Percentiles rank a stretch among this genome's conserved stretches.
phyloP scores from a whole-genome alignment of 2,329 filamentous ascomycete species.

The Arthrinium phaeospermum region DNA sequence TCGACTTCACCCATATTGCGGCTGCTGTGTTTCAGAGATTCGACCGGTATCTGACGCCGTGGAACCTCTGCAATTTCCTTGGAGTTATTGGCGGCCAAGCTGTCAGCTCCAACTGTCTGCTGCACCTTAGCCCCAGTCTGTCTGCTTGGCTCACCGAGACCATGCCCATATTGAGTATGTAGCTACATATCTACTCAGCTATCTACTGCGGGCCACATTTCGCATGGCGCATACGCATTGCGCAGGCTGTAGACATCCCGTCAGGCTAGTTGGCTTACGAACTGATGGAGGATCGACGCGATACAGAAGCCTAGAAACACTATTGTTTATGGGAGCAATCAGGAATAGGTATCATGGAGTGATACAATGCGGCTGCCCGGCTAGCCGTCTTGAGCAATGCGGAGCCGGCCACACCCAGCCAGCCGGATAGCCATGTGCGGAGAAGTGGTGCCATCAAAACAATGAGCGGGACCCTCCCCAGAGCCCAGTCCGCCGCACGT shows the following conservation, averaged over 20 bases:
- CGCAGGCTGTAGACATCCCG: neutral
- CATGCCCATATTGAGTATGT: neutral
- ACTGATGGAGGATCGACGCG: neutral
- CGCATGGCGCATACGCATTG: neutral
- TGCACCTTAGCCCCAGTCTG: neutral
- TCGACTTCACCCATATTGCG: constrained; percentile 5
- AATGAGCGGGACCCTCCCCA: neutral
- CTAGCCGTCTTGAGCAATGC: constrained; percentile 15
- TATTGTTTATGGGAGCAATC: neutral
- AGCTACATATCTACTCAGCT: neutral
- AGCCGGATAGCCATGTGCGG: constrained; percentile 12
- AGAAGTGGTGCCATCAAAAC: constrained; percentile 12
- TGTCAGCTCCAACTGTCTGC: neutral
- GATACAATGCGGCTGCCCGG: neutral
- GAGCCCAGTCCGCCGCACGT: neutral
- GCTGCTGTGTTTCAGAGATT: constrained; percentile 5
- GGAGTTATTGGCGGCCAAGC: neutral
- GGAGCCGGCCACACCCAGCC: constrained; percentile 15
- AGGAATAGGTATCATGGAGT: neutral
- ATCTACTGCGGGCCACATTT: neutral
- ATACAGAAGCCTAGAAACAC: neutral
- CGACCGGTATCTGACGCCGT: neutral
- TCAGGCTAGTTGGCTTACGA: neutral
- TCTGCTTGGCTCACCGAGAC: constrained; percentile 3
- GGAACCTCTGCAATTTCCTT: neutral